Evolutionary conservation across 2,329 filamentous ascomycete genomes (phyloP).

Genomic region (Alternaria dauci): DNA sequence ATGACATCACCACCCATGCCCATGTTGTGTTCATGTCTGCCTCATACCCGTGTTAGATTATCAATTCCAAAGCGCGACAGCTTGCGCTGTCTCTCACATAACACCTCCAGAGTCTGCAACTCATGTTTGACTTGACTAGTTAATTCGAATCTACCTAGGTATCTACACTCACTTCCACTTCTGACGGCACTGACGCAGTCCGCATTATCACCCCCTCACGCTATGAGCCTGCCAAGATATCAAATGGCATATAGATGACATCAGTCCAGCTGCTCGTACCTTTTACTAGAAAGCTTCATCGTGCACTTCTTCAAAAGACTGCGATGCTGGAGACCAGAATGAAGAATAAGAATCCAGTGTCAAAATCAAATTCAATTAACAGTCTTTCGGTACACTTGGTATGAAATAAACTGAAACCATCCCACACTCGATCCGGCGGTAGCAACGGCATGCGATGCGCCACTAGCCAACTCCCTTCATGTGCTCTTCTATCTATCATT

Average conservation of each 20-base stretch:
- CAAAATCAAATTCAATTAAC: too few species aligned
- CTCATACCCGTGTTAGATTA: background rate
- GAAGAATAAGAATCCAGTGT: background rate
- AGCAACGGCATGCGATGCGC: background rate
- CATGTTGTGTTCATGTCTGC: background rate
- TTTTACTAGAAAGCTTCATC: background rate
- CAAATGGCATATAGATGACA: background rate
- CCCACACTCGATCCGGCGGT: background rate
- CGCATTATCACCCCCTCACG: background rate
- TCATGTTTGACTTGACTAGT: background rate
- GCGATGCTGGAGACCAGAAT: too few species aligned
- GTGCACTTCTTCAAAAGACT: too few species aligned
- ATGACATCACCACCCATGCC: slow-evolving; percentile 8
- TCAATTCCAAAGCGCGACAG: background rate
- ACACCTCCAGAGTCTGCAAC: background rate
- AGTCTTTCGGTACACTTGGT: background rate
- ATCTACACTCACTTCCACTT: background rate
- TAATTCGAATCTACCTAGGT: background rate
- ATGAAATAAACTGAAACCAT: background rate
- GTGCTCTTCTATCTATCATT: background rate
- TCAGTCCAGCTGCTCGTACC: background rate
- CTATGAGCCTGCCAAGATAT: background rate
- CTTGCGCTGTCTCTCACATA: background rate
- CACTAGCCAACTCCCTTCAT: background rate
- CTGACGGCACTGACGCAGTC: background rate